phyloP scores from a whole-genome alignment of 768 basidiomycete species.

The Austroboletus eburneus region DNA sequence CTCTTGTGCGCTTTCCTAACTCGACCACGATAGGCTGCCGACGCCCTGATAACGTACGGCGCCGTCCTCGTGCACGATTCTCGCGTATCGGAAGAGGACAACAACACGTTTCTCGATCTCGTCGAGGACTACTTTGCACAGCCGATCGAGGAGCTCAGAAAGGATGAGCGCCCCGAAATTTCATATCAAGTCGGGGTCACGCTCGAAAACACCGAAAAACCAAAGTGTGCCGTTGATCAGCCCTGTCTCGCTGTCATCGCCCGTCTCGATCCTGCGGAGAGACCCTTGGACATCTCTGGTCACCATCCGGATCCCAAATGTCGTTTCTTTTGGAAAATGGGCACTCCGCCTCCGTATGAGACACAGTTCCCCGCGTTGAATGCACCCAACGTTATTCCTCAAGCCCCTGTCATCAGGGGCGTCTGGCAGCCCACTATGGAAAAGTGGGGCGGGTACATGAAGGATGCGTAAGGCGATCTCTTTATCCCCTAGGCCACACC shows the following conservation, averaged over 20 bases:
- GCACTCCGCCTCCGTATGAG: conserved; percentile 66
- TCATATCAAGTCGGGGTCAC: conserved; percentile 94
- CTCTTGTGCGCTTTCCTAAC: background rate
- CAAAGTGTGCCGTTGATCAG: conserved; percentile 78
- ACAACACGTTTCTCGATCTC: conserved; percentile 78
- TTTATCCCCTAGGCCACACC: conserved; percentile 3
- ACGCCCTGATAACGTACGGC: conserved; percentile 79
- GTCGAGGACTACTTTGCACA: conserved; percentile 93
- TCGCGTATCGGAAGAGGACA: conserved; percentile 79
- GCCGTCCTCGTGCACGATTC: conserved; percentile 85
- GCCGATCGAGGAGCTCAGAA: conserved; percentile 51
- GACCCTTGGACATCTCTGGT: conserved; percentile 79
- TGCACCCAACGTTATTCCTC: conserved; percentile 79
- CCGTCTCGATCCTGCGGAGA: conserved; percentile 66
- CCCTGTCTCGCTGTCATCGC: conserved; percentile 80
- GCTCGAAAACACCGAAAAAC: conserved; percentile 94
- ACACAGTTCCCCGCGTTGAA: conserved; percentile 75
- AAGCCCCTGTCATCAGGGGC: conserved; percentile 48
- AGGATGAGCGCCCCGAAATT: conserved; percentile 81
- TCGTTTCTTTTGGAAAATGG: conserved; percentile 90
- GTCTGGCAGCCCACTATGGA: conserved; percentile 75
- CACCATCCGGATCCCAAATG: conserved; percentile 92
- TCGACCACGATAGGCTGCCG: too few relatives aligned
- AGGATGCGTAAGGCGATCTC: conserved; percentile 60
- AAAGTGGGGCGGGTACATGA: conserved; percentile 87